A percentile compares a stretch with the other conserved stretches of the same genome.
These are phyloP conservation scores for Xylaria venustula DNA, from an alignment of 495 filamentous ascomycete species.

Conservation along the genomic window DNA sequence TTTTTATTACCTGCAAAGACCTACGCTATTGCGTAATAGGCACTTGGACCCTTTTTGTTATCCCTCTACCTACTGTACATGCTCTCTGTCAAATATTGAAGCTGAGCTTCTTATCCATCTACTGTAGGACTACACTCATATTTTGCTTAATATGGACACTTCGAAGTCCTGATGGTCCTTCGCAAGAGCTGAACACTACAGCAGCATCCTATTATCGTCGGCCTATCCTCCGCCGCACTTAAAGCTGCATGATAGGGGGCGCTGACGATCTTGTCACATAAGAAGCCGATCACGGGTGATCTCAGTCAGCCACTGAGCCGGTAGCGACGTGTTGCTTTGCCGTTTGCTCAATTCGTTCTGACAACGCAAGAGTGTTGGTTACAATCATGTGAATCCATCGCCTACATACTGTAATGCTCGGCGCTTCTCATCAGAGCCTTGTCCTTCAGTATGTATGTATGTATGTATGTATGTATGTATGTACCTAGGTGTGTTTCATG, in stretches of 20 bases:
- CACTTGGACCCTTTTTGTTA: too few relatives aligned
- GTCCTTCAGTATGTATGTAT: too few relatives aligned
- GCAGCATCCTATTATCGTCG: background rate
- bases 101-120: too few relatives aligned
- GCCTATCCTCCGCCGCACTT: background rate
- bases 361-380: background rate
- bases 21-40: too few relatives aligned
- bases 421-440: too few relatives aligned
- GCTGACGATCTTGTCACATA: slow-evolving; percentile 28
- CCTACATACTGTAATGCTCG: background rate
- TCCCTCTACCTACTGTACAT: too few relatives aligned
- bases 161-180: too few relatives aligned
- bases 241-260: slow-evolving; percentile 7
- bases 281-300: background rate
- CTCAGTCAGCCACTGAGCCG: background rate
- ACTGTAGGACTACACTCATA: too few relatives aligned
- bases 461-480: too few relatives aligned
- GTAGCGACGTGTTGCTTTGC: background rate
- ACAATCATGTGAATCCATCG: background rate
- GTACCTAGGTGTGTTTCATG: too few relatives aligned
- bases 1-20: background rate
- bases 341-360: background rate
- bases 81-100: too few relatives aligned
- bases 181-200: background rate
- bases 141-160: too few relatives aligned